These are phyloP conservation scores for Alternaria metachromatica DNA, from an alignment of 2,329 filamentous ascomycete species.

Conservation along the genomic window DNA sequence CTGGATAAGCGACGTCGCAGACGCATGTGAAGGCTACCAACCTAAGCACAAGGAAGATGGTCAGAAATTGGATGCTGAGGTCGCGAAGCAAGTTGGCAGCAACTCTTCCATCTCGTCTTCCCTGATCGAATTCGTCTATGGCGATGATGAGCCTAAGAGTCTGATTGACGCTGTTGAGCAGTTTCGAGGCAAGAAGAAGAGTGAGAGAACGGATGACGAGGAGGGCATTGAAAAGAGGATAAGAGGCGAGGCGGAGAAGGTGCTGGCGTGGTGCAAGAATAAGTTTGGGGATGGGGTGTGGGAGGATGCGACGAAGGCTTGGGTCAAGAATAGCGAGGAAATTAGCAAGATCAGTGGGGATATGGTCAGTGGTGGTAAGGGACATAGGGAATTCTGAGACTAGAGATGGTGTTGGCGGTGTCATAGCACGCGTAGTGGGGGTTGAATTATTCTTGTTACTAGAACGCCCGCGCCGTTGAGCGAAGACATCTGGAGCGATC, in stretches of 20 bases:
- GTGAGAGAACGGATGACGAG: slow-evolving; percentile 23
- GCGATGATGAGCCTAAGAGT: slow-evolving; percentile 16
- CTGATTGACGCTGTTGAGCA: slow-evolving; percentile 50
- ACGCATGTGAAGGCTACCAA: slow-evolving; percentile 42
- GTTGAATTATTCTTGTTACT: not conserved
- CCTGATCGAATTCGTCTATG: slow-evolving; percentile 32
- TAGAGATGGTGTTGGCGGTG: not conserved
- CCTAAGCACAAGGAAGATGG: slow-evolving; percentile 29
- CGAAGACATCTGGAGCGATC: not conserved
- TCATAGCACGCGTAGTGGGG: not conserved
- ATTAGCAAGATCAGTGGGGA: slow-evolving; percentile 50
- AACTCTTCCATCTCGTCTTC: slow-evolving; percentile 5
- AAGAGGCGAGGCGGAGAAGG: slow-evolving; percentile 48
- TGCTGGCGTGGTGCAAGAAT: slow-evolving; percentile 53
- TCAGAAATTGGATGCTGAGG: slow-evolving; percentile 19
- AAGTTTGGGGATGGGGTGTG: slow-evolving; percentile 54
- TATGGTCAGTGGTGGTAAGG: slow-evolving; percentile 55
- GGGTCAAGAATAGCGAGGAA: slow-evolving; percentile 51
- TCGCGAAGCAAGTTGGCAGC: slow-evolving; percentile 8
- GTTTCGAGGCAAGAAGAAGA: slow-evolving; percentile 39
- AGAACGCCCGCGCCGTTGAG: not conserved
- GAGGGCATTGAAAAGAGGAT: slow-evolving; percentile 40
- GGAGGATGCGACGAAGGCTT: slow-evolving; percentile 54
- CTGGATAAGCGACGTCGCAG: slow-evolving; percentile 57
- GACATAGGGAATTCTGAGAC: slow-evolving; percentile 54